Conservation (phyloP, 129 eudicot species). For the Tagetes patula region DNA sequence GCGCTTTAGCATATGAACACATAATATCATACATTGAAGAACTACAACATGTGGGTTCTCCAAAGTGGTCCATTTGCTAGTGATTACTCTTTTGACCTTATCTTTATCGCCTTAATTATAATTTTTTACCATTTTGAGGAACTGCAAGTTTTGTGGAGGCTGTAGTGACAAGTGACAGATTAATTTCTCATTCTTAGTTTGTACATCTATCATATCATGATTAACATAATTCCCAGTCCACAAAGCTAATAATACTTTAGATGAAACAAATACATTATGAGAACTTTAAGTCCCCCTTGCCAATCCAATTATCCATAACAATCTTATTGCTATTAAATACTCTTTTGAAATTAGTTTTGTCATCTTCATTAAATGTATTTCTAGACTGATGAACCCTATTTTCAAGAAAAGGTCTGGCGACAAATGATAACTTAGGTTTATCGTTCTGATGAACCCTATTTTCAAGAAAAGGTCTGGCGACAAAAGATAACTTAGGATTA, state of each 20-base stretch:
- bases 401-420: slow-evolving; percentile 10
- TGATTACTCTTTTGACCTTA: slow-evolving; percentile 8
- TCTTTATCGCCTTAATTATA: slow-evolving; percentile 10
- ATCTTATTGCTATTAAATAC: slow-evolving; percentile 14
- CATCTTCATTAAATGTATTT: slow-evolving; percentile 20
- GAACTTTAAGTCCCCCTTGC: slow-evolving; percentile 1
- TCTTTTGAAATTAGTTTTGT: slow-evolving; percentile 21
- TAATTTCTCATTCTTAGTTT: slow-evolving; percentile 17
- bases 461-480: slow-evolving; percentile 10
- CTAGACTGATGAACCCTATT: not conserved
- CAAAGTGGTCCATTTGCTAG: not conserved
- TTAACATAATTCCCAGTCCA: slow-evolving; percentile 7
- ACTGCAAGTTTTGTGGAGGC: slow-evolving; percentile 14
- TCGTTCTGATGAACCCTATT: slow-evolving; percentile 10
- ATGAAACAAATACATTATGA: slow-evolving; percentile 7
- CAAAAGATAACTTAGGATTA: slow-evolving; percentile 24
- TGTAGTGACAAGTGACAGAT: slow-evolving; percentile 26
- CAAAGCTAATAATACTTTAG: slow-evolving; percentile 5
- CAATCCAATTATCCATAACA: slow-evolving; percentile 2
- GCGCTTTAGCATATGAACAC: slow-evolving; percentile 15
- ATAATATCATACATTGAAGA: slow-evolving; percentile 11
- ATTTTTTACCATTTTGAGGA: not conserved
- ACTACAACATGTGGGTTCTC: slow-evolving; percentile 14
- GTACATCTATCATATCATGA: not conserved
- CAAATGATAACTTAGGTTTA: slow-evolving; percentile 28